Percentiles rank a stretch among this genome's conserved stretches.
These are phyloP conservation scores for Sporothrix euskadiensis DNA, from an alignment of 2,329 filamentous ascomycete species.

Conservation along the genomic window DNA sequence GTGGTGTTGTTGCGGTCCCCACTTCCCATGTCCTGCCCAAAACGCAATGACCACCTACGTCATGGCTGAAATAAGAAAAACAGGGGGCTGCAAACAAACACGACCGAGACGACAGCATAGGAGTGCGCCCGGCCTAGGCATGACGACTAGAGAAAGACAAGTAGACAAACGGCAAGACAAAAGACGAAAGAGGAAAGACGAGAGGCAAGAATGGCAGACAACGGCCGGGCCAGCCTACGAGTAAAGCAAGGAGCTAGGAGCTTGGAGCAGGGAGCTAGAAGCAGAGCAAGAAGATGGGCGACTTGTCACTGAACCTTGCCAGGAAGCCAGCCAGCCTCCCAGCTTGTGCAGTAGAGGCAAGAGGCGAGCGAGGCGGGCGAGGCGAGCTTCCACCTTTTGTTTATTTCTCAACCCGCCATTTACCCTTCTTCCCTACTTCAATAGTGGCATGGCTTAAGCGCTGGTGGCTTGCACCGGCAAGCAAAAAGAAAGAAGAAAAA, in stretches of 20 bases:
- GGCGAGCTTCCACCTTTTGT: too few relatives aligned
- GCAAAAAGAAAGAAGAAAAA: not conserved
- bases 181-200: not conserved
- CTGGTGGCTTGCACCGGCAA: not conserved
- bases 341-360: too few relatives aligned
- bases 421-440: not conserved
- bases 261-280: not conserved
- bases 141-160: not conserved
- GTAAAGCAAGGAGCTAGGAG: too few relatives aligned
- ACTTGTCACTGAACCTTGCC: not conserved
- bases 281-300: not conserved
- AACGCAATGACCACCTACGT: conserved; percentile 5
- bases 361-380: too few relatives aligned
- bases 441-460: not conserved
- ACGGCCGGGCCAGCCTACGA: not conserved
- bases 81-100: not conserved
- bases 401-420: too few relatives aligned
- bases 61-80: not conserved
- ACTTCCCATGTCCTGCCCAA: conserved; percentile 12
- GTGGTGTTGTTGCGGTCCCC: not conserved
- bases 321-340: not conserved
- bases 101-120: not conserved
- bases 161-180: not conserved
- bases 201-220: not conserved
- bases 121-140: too few relatives aligned